Percentiles rank a stretch among this genome's conserved stretches.
Evolutionary conservation across 2,329 filamentous ascomycete species (phyloP).

Genomic region (Phoma herbarum): DNA sequence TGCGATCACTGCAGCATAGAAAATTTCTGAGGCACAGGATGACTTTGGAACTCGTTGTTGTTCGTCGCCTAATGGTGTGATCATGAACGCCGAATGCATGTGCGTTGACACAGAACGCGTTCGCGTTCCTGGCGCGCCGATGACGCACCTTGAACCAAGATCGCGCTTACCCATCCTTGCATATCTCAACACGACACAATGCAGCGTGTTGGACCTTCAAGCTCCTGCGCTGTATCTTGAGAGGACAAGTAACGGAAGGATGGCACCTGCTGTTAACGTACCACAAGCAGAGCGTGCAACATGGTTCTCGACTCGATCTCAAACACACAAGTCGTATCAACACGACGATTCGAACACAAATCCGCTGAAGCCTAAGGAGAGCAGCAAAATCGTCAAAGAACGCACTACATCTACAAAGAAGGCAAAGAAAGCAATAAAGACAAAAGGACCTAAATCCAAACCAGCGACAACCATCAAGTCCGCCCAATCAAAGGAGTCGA

Average conservation of each 20-base stretch:
- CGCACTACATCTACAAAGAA: not conserved
- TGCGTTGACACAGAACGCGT: not conserved
- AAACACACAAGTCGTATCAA: not conserved
- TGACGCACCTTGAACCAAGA: not conserved
- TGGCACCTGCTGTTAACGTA: not conserved
- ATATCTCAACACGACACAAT: not conserved
- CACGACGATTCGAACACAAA: not conserved
- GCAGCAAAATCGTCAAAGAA: not conserved
- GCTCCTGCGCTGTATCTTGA: too few species aligned
- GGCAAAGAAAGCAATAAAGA: not conserved
- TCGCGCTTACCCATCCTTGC: not conserved
- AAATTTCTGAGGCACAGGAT: too few species aligned
- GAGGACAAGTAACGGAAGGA: not conserved
- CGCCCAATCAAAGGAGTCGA: not conserved
- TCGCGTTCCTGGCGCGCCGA: not conserved
- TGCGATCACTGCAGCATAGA: too few species aligned
- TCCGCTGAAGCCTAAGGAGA: not conserved
- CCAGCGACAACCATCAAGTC: not conserved
- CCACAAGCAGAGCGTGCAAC: conserved; percentile 19
- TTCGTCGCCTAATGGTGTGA: too few species aligned
- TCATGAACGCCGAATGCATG: too few species aligned
- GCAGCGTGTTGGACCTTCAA: not conserved
- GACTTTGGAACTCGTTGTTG: too few species aligned
- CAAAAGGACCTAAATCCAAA: not conserved
- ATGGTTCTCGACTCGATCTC: conserved; percentile 20